Base-by-base conservation (phyloP, 345 rosid genomes). In the Dovyalis caffra region DNA sequence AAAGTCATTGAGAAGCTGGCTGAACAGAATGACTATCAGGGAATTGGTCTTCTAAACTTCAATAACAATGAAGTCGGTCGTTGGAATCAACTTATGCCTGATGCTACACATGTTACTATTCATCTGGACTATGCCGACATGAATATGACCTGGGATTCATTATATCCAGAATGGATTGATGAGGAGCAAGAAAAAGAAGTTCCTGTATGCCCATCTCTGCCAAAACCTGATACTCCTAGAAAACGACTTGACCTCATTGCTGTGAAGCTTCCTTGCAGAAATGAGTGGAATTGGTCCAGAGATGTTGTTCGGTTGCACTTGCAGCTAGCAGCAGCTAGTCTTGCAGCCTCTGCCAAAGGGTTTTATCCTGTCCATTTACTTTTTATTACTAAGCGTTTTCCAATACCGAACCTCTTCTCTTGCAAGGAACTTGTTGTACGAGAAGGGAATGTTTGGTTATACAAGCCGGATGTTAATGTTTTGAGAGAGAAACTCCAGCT, bases 91-190 rank as follows among this genome's bases (percentile, higher is more conserved):
- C 70, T 76, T 26, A 26, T 56, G 5, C 74, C 77, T 38, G 77
- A 72, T 25, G 77, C 49, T 6, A 53, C 73, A 14, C 77, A 73
- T 33, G 6, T 53, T 34, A 25, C 33, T 53, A 66, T 76, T 11
- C 67, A 73, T 31, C 74, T 80, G 3, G 74, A 80, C 49, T 56
- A 65, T 11, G 80, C 71, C 20, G 80, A 76, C 45, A 69, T 3
- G 16, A 76, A 76, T 31, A 7, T 73, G 10, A 80, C 83, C 26
- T 80, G 83, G 83, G 80, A 80, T 20, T 60, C 83, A 5, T 45
- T 80, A 12, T 80, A 80, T 68, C 83, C 83, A 4, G 83, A 80
- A 69, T 80, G 83, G 83, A 80, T 80, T 18, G 83, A 80, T 14
- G 83, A 80, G 68, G 83, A 80, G 53, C 80, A 80, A 64, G 83